Conservation (phyloP, 2,329 filamentous ascomycete species). For the Neonectria ditissima region DNA sequence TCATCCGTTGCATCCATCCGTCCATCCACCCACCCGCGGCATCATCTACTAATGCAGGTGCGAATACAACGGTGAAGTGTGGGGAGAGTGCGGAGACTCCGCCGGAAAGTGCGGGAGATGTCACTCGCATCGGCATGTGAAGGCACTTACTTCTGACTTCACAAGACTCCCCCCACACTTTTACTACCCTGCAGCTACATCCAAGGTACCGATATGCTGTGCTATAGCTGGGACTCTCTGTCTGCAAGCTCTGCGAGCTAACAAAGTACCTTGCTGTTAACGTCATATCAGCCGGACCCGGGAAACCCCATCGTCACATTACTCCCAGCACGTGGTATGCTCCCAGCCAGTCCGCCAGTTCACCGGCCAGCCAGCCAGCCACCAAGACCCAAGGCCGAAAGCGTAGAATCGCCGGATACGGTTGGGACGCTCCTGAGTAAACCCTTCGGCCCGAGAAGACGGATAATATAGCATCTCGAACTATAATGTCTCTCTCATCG, state of each 20-base stretch:
- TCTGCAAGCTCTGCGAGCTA: not conserved
- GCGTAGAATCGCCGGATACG: not conserved
- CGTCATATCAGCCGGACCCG: not conserved
- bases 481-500: not conserved
- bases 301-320: conserved; percentile 3
- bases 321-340: not conserved
- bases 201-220: not conserved
- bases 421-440: not conserved
- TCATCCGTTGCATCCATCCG: not conserved
- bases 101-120: conserved; percentile 6
- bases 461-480: not conserved
- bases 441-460: conserved; percentile 4
- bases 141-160: not conserved
- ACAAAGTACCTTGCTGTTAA: not conserved
- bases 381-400: conserved; percentile 3
- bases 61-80: not conserved
- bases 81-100: conserved; percentile 4
- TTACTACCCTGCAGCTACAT: not conserved
- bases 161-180: conserved; percentile 2
- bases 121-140: conserved; percentile 22
- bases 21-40: not conserved
- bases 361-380: not conserved
- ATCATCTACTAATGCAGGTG: not conserved
- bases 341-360: not conserved
- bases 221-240: not conserved